Conservation (phyloP, 208 protist species). For the Zelonia costaricensis region DNA sequence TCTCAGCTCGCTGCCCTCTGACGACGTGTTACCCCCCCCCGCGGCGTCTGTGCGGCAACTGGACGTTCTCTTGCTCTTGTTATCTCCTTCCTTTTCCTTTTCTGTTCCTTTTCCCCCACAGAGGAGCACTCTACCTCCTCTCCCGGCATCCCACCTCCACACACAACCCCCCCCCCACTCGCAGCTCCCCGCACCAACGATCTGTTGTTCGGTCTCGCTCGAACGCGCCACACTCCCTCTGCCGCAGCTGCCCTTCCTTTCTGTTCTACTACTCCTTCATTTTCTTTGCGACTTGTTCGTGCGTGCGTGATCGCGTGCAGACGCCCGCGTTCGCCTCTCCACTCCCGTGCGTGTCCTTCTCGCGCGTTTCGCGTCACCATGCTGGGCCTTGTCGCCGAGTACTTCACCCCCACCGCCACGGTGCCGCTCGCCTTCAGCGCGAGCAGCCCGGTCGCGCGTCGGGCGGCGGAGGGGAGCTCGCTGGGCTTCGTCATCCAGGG, state of each 20-base stretch:
- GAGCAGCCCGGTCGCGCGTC: slow-evolving; percentile 1
- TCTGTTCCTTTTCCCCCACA: neutral
- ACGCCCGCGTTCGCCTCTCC: no score
- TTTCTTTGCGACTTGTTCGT: no score
- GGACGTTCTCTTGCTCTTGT: slow-evolving; percentile 6
- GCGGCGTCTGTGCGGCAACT: no score
- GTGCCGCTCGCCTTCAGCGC: slow-evolving; percentile 18
- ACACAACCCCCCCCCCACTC: neutral
- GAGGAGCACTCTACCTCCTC: neutral
- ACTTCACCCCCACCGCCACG: neutral
- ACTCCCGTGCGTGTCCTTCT: no score
- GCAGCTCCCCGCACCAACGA: neutral
- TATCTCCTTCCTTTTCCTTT: neutral
- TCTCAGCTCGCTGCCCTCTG: no score
- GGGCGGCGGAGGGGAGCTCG: neutral
- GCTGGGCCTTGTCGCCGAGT: neutral
- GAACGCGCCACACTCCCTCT: no score
- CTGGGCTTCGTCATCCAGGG: slow-evolving; percentile 7
- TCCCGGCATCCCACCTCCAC: neutral
- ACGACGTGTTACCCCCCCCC: no score
- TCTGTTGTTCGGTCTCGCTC: no score
- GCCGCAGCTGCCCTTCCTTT: no score
- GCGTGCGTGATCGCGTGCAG: no score
- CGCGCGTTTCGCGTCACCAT: neutral
- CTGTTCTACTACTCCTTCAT: no score